These are phyloP conservation scores for Coccinonectria pachysandricola DNA, from an alignment of 2,329 filamentous ascomycete genomes.

Conservation along the genomic window DNA sequence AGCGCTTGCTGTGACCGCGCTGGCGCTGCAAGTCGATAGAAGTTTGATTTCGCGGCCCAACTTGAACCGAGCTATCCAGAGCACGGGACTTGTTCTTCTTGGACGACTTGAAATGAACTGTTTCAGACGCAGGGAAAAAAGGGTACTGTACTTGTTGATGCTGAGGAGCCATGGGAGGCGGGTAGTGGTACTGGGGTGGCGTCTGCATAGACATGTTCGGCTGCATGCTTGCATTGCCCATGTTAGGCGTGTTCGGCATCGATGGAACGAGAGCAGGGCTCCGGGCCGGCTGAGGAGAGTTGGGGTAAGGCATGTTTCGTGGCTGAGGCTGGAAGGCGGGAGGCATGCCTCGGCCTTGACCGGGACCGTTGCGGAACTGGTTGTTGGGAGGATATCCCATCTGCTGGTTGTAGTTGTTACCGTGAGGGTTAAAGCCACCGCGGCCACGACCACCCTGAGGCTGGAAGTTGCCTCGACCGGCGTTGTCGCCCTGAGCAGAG, in stretches of 20 bases:
- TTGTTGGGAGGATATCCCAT: constrained; percentile 34
- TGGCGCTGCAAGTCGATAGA: constrained; percentile 26
- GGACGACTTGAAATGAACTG: constrained; percentile 28
- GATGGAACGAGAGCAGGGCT: constrained; percentile 58
- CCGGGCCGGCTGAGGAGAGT: constrained; percentile 55
- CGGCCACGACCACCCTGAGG: constrained; percentile 40
- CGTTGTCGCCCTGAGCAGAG: constrained; percentile 50
- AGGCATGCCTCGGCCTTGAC: constrained; percentile 43
- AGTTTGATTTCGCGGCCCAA: constrained; percentile 27
- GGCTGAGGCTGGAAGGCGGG: constrained; percentile 35
- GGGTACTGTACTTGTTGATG: constrained; percentile 52
- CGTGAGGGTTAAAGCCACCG: constrained; percentile 34
- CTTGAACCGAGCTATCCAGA: constrained; percentile 34
- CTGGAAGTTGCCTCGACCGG: constrained; percentile 40
- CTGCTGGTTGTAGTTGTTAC: constrained; percentile 35
- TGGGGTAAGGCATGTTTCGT: constrained; percentile 37
- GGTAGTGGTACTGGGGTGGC: constrained; percentile 51
- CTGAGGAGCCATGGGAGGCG: constrained; percentile 45
- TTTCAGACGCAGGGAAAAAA: constrained; percentile 24
- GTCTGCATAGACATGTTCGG: constrained; percentile 53
- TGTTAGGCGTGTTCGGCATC: constrained; percentile 60
- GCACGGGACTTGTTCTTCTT: constrained; percentile 39
- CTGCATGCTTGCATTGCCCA: constrained; percentile 47
- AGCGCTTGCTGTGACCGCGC: constrained; percentile 37
- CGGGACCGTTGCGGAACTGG: constrained; percentile 30